Conservation (phyloP, 192 early-diverging fungal genomes). For the Chytriomyces sp. region DNA sequence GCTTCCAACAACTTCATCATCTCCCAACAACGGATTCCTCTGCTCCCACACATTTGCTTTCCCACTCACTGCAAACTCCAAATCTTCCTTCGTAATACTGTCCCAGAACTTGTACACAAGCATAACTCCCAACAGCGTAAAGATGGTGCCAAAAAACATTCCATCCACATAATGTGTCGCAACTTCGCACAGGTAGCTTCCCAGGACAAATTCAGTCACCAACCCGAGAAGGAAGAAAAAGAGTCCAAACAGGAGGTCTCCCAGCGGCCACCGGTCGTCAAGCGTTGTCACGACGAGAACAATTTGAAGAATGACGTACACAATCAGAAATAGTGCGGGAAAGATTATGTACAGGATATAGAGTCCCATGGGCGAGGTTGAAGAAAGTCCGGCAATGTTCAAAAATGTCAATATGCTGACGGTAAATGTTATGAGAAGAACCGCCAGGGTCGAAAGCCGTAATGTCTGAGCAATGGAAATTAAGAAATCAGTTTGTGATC, state of each 20-base stretch:
- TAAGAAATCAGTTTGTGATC: not conserved
- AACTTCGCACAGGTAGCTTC: constrained; percentile 78
- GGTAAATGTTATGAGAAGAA: constrained; percentile 79
- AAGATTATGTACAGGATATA: constrained; percentile 90
- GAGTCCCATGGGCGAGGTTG: constrained; percentile 69
- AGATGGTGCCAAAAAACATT: constrained; percentile 93
- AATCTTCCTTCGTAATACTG: constrained; percentile 96
- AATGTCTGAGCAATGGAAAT: constrained; percentile 63
- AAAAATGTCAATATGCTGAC: constrained; percentile 85
- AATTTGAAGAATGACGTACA: constrained; percentile 90
- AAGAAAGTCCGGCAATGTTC: constrained; percentile 64
- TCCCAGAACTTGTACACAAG: constrained; percentile 99
- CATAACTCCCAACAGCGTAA: constrained; percentile 92
- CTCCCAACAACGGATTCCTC: constrained; percentile 64
- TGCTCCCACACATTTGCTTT: constrained; percentile 87
- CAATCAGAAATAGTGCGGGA: constrained; percentile 76
- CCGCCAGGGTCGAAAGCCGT: constrained; percentile 79
- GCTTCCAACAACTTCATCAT: constrained; percentile 39
- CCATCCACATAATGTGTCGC: constrained; percentile 97
- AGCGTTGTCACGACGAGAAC: constrained; percentile 92
- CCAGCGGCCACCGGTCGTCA: constrained; percentile 95
- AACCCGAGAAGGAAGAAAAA: constrained; percentile 87
- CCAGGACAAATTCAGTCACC: constrained; percentile 82
- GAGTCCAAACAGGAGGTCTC: constrained; percentile 86
- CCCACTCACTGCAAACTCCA: constrained; percentile 89